Evolutionary conservation across 2,329 filamentous ascomycete species (phyloP).

Genomic region (Colletotrichum melonis): DNA sequence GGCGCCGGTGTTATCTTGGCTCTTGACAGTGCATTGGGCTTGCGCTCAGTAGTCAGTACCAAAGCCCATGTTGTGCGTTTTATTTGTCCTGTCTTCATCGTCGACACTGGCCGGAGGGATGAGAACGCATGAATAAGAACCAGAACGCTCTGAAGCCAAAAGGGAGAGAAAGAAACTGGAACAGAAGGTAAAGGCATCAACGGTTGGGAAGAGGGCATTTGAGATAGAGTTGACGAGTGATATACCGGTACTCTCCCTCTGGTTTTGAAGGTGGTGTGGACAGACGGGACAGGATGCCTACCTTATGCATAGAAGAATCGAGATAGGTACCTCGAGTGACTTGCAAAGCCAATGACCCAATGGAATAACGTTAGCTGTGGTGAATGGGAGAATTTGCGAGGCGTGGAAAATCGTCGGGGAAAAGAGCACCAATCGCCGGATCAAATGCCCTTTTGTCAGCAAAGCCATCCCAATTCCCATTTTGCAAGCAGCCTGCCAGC

Average conservation of each 20-base stretch:
- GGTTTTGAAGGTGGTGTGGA: background rate
- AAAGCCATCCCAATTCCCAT: background rate
- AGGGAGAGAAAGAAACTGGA: background rate
- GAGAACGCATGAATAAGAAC: background rate
- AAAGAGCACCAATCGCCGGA: constrained; percentile 30
- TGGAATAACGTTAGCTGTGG: background rate
- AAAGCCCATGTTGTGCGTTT: constrained; percentile 6
- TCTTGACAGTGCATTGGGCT: constrained; percentile 19
- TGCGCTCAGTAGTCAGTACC: constrained; percentile 12
- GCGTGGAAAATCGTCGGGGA: constrained; percentile 22
- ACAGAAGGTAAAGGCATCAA: background rate
- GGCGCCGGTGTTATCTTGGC: constrained; percentile 11
- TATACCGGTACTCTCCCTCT: background rate
- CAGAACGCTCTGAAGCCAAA: background rate
- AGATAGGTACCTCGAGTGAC: background rate
- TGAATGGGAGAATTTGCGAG: background rate
- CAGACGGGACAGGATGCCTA: background rate
- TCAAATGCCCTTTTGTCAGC: background rate
- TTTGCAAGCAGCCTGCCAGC: background rate
- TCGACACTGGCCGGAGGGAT: background rate
- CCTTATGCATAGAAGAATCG: background rate
- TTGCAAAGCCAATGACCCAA: background rate
- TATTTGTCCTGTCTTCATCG: background rate
- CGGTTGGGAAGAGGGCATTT: background rate
- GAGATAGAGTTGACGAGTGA: constrained; percentile 22